A percentile compares a stretch with the other conserved stretches of the same genome.
Conservation (phyloP, 2,329 filamentous ascomycete species). For the Paecilomyces formosus region DNA sequence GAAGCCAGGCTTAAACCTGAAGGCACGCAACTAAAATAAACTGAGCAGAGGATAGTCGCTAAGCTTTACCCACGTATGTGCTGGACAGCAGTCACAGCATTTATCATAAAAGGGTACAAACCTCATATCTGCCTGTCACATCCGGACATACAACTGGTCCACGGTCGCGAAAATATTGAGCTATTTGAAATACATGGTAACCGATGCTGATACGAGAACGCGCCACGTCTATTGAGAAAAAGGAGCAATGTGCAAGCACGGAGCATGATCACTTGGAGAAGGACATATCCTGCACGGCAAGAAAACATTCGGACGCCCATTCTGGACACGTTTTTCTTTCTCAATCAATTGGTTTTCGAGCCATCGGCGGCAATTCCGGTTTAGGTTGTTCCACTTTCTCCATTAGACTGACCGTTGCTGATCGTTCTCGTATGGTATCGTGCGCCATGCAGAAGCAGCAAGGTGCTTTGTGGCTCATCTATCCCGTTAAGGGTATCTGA, state of each 20-base stretch:
- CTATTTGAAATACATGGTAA: background rate
- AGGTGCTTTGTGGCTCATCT: background rate
- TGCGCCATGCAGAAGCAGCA: background rate
- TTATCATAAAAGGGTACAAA: background rate
- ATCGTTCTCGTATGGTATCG: background rate
- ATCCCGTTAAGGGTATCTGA: background rate
- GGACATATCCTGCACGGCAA: background rate
- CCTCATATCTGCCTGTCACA: background rate
- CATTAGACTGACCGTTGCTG: background rate
- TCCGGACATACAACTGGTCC: background rate
- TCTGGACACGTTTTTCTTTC: background rate
- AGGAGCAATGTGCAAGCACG: background rate
- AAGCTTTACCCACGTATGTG: background rate
- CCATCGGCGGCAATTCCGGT: background rate
- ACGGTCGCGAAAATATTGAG: background rate
- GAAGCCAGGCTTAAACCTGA: background rate
- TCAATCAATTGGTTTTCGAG: background rate
- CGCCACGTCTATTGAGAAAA: background rate
- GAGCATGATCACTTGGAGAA: background rate
- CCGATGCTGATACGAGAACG: background rate
- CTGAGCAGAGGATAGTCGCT: background rate
- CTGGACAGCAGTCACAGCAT: background rate
- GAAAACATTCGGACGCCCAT: background rate
- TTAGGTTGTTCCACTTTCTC: background rate
- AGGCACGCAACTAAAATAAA: background rate